These are phyloP conservation scores for Neofusicoccum kwambonambiense DNA, from an alignment of 2,329 filamentous ascomycete genomes.

Conservation along the genomic window DNA sequence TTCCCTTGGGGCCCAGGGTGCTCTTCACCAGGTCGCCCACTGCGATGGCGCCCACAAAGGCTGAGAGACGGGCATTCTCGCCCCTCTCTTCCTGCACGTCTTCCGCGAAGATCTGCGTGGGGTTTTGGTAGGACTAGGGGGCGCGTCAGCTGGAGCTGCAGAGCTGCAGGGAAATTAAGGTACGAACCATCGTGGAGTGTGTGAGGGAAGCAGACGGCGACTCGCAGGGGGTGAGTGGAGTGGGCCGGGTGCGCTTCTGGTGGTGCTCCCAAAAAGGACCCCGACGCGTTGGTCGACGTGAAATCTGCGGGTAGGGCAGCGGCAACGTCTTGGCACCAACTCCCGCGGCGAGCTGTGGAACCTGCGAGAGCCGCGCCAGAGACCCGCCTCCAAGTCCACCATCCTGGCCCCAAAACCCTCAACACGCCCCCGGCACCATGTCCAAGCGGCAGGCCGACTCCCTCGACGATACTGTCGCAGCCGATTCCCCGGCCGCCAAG, in stretches of 20 bases:
- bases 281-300: constrained; percentile 18
- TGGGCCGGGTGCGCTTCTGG: constrained; percentile 17
- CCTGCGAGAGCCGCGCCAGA: constrained; percentile 1
- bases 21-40: constrained; percentile 97
- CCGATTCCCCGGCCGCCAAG: constrained; percentile 50
- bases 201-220: constrained; percentile 6
- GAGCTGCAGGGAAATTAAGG: not conserved
- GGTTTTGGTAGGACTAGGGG: constrained; percentile 56
- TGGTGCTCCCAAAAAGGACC: constrained; percentile 11
- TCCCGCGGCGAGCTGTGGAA: constrained; percentile 18
- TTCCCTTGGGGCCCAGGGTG: constrained; percentile 94
- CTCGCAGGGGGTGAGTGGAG: constrained; percentile 9
- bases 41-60: constrained; percentile 96
- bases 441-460: constrained; percentile 49
- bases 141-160: constrained; percentile 3
- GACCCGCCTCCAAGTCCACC: not conserved
- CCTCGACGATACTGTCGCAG: constrained; percentile 41
- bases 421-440: constrained; percentile 32
- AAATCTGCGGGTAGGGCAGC: constrained; percentile 19
- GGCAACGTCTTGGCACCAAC: constrained; percentile 29
- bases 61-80: constrained; percentile 97
- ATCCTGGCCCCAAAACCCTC: not conserved
- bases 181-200: constrained; percentile 15
- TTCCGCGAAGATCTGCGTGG: constrained; percentile 97
- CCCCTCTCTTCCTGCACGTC: constrained; percentile 97